These are phyloP conservation scores for Huntiella decipiens DNA, from an alignment of 2,329 filamentous ascomycete species.

Conservation along the genomic window DNA sequence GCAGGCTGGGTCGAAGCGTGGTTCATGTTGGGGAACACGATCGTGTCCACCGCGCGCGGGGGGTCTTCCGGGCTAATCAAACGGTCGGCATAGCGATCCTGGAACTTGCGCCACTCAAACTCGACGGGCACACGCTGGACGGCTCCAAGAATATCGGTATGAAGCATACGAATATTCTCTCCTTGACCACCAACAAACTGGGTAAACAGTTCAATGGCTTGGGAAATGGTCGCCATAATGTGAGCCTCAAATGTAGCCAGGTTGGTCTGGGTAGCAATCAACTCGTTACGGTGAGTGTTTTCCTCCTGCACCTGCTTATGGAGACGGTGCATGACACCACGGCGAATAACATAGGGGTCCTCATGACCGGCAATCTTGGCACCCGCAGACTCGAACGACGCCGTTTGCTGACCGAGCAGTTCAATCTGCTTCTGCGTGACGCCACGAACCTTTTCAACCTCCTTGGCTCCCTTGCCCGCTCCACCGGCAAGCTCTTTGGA, in stretches of 20 bases:
- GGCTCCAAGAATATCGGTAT: slow-evolving; percentile 62
- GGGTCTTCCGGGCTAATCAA: slow-evolving; percentile 63
- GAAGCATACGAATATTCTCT: slow-evolving; percentile 63
- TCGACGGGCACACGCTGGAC: slow-evolving; percentile 62
- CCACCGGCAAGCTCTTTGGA: slow-evolving; percentile 71
- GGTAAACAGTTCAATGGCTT: slow-evolving; percentile 66
- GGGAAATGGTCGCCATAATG: slow-evolving; percentile 64
- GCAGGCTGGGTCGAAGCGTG: slow-evolving; percentile 63
- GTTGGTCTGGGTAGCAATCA: slow-evolving; percentile 78
- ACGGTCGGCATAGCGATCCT: slow-evolving; percentile 46
- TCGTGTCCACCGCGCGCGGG: slow-evolving; percentile 51
- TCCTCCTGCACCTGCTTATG: slow-evolving; percentile 85
- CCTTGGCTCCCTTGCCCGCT: slow-evolving; percentile 68
- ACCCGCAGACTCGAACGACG: slow-evolving; percentile 56
- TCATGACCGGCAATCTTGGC: slow-evolving; percentile 51
- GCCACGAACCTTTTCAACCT: slow-evolving; percentile 74
- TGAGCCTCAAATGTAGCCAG: slow-evolving; percentile 79
- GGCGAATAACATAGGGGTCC: slow-evolving; percentile 75
- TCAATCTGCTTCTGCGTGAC: slow-evolving; percentile 91
- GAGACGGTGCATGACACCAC: slow-evolving; percentile 65
- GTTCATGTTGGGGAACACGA: slow-evolving; percentile 76
- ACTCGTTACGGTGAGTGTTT: slow-evolving; percentile 87
- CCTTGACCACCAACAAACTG: slow-evolving; percentile 62
- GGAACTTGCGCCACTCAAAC: slow-evolving; percentile 84
- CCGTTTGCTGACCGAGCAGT: slow-evolving; percentile 70